Evolutionary conservation across 75 land plant genomes (phyloP).

Genomic region (Isoetes taiwanensis): DNA sequence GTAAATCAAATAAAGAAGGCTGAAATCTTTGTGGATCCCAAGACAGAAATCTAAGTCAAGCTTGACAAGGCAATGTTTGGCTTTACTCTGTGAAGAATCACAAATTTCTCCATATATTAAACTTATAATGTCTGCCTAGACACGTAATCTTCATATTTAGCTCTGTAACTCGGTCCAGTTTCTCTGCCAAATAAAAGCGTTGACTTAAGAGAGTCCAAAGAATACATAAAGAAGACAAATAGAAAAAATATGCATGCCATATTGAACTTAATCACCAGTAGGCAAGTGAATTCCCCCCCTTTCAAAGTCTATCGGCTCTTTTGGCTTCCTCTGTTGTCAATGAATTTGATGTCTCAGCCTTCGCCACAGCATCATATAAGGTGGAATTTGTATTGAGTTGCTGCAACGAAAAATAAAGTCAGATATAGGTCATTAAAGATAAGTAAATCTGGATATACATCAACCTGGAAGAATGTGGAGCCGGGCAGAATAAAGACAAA

Average conservation of each 20-base stretch:
- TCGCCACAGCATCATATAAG: slow-evolving; percentile 68
- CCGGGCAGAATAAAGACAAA: background rate
- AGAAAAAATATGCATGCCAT: background rate
- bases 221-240: background rate
- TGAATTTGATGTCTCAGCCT: slow-evolving; percentile 41
- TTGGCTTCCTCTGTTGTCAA: slow-evolving; percentile 57
- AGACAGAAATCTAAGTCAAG: too few species aligned
- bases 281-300: slow-evolving; percentile 94
- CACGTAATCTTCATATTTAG: slow-evolving; percentile 64
- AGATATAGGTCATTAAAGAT: background rate
- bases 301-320: slow-evolving; percentile 86
- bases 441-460: background rate
- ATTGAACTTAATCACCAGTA: slow-evolving; percentile 25
- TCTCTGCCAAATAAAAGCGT: slow-evolving; percentile 32
- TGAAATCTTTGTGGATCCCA: too few species aligned
- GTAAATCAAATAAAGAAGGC: too few species aligned
- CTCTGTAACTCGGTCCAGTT: slow-evolving; percentile 56
- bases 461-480: background rate
- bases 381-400: slow-evolving; percentile 61
- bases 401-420: slow-evolving; percentile 21
- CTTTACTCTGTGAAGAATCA: too few species aligned
- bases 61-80: too few species aligned
- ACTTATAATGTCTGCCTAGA: slow-evolving; percentile 61
- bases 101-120: too few species aligned
- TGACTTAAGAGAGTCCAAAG: background rate